A percentile compares a stretch with the other conserved stretches of the same genome.
phyloP scores from a whole-genome alignment of 257 asterid genomes.

The Scutellaria barbata region DNA sequence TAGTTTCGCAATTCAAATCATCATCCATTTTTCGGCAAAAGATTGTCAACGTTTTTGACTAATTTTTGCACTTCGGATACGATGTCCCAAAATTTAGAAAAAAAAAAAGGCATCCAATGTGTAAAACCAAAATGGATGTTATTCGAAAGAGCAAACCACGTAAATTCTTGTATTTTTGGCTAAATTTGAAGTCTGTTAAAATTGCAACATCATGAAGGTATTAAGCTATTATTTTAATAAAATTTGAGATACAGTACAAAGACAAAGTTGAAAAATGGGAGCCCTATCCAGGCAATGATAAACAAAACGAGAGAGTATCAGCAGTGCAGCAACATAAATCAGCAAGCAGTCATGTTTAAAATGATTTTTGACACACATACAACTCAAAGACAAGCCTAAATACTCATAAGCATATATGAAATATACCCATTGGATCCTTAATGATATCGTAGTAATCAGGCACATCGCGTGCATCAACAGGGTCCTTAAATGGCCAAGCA shows the following conservation, averaged over 20 bases:
- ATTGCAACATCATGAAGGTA: too few relatives aligned
- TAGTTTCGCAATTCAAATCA: too few relatives aligned
- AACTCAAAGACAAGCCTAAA: conserved; percentile 2
- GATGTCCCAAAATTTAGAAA: too few relatives aligned
- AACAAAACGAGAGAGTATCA: background rate
- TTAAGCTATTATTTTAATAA: conserved; percentile 8
- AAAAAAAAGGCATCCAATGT: too few relatives aligned
- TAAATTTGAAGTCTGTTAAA: too few relatives aligned
- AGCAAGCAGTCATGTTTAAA: conserved; percentile 3
- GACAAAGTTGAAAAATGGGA: background rate
- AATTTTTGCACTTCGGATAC: too few relatives aligned
- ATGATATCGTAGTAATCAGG: conserved; percentile 96
- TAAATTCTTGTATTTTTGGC: too few relatives aligned
- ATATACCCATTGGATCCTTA: conserved; percentile 91
- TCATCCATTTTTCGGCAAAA: too few relatives aligned
- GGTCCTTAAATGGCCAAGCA: conserved; percentile 98
- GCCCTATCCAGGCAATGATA: background rate
- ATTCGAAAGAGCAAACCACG: too few relatives aligned
- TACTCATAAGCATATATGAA: background rate
- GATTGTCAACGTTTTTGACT: too few relatives aligned
- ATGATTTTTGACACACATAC: background rate
- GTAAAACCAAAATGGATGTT: too few relatives aligned
- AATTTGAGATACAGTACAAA: conserved; percentile 5
- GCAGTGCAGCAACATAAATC: conserved; percentile 9
- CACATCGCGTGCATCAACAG: conserved; percentile 96